Base-by-base conservation (phyloP, 495 filamentous ascomycete species). In the Penicillium ochrochloron region DNA sequence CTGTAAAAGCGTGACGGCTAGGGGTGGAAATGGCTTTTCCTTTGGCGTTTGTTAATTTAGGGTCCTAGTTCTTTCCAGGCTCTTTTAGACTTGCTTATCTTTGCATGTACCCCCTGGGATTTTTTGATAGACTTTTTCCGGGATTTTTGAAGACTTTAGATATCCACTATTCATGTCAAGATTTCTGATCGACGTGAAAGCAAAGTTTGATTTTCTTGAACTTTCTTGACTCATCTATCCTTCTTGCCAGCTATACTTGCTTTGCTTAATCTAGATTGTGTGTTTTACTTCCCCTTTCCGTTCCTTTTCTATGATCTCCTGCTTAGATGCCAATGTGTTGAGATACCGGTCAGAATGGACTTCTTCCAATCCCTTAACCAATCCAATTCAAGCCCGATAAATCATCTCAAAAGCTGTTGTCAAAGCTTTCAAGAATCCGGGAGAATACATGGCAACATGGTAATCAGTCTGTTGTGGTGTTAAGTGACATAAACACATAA, bases 111-210 rank as follows among this genome's bases (percentile, higher is more conserved):
- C 46, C 61, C 37, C 37, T 17, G 44, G 14, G 34, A 7, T 37
- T 61, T 66, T 54, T 35, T 57, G 65, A 52, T 63, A 33, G 55
- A 65, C 2, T 41, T 15, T 62, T 50, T 56, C 48, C 23, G 50
- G 64, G 63, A 59, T 56, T 56, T 31, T 31, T 21, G 19, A 57
- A 66, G 66, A 70, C 68, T 75, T 68, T 59, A 75, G 74, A 76
- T 76, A 76, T 76, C 74, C 74, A 66, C 12, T 52, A 23, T 31
- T 52, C 70, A 53, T 37, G 21, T 60, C 56, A 50, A 31, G 35
- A 55, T 35, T 51, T 21, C 37, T 46, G 57, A 66, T 34, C 57
- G 58, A 59, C 65, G 48, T 62, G 60, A 64, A 48, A 60, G 33
- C 59, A 64, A 56, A 39, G 52, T 39, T 21, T 21, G 29, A 60